Percentiles rank a stretch among this genome's conserved stretches.
phyloP scores from a whole-genome alignment of 345 rosid genomes.

The Bruguiera gymnorhiza region DNA sequence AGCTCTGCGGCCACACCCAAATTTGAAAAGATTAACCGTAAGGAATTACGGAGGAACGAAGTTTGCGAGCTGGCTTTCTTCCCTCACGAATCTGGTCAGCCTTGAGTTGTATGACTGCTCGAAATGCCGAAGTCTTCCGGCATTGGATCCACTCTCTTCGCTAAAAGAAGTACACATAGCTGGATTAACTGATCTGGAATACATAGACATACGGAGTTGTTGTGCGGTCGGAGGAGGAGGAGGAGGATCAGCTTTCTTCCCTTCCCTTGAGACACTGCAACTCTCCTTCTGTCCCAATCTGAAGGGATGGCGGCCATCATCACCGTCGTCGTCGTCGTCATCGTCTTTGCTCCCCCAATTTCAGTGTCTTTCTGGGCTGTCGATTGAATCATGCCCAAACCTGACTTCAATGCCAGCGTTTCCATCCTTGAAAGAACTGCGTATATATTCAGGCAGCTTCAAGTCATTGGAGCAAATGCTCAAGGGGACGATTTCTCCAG shows the following conservation, averaged over 20 bases:
- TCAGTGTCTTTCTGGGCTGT: background rate
- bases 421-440: background rate
- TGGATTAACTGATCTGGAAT: constrained; percentile 5
- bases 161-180: constrained; percentile 7
- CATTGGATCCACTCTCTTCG: constrained; percentile 9
- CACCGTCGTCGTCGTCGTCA: background rate
- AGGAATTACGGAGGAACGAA: constrained; percentile 10
- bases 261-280: constrained; percentile 2
- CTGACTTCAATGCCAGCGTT: constrained; percentile 10
- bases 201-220: constrained; percentile 4
- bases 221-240: background rate
- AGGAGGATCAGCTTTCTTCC: background rate
- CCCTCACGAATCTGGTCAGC: background rate
- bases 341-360: background rate
- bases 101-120: background rate
- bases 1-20: no score
- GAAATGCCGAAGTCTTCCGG: constrained; percentile 3
- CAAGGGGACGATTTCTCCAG: no score
- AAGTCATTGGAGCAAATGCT: no score
- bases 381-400: background rate
- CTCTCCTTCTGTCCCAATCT: constrained; percentile 7
- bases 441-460: no score
- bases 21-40: background rate
- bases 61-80: constrained; percentile 11
- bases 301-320: constrained; percentile 9